Base-by-base conservation (phyloP, 768 basidiomycete species). In the Naganishia antarctica region DNA sequence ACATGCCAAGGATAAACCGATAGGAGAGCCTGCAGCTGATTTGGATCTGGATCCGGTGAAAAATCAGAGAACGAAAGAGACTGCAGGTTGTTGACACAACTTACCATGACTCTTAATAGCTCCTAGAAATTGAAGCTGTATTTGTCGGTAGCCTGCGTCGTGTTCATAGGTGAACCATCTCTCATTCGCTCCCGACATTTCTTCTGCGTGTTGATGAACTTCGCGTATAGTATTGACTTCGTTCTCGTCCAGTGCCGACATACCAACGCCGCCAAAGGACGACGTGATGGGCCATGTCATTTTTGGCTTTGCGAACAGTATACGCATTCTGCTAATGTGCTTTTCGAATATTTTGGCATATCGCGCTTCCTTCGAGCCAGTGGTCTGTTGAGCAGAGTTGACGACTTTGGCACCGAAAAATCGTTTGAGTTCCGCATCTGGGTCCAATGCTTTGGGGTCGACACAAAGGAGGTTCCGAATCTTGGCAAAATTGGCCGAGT, bases 331-430 rank as follows among this genome's bases (percentile, higher is more conserved):
- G 29, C 71, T 59, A 13, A 75, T 72, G 13, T 72, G 68, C 40
- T 63, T 63, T 21, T 63, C 37, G 50, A 63, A 63, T 9, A 63
- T 29, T 57, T 63, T 63, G 8, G 66, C 67, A 9, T 70, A 65
- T 23, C 75, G 68, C 51, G 70, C 71, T n/a, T 69, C 59, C 40
- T 69, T 69, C 26, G 43, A 50, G 31, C 62, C 57, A 23, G 29
- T 60, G 26, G 26, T 47, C 58, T 66, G 66, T 48, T 62, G 61
- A 29, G 75, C 70, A 1, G 77, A 66, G 0, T 79, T 69, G 9
- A 97, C 83, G 63, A 96, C 92, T 71, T 87, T 89, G 21, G 89
- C 83, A 1, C 94, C 94, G 73, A 99, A 99, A 82, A 97, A 94
- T 68, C 86, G 87, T 61, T 88, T 86, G 78, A 98, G 84, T 74